Percentiles rank a stretch among this genome's conserved stretches.
phyloP scores from a whole-genome alignment of 2,329 filamentous ascomycete species.

The Cadophora sp. region DNA sequence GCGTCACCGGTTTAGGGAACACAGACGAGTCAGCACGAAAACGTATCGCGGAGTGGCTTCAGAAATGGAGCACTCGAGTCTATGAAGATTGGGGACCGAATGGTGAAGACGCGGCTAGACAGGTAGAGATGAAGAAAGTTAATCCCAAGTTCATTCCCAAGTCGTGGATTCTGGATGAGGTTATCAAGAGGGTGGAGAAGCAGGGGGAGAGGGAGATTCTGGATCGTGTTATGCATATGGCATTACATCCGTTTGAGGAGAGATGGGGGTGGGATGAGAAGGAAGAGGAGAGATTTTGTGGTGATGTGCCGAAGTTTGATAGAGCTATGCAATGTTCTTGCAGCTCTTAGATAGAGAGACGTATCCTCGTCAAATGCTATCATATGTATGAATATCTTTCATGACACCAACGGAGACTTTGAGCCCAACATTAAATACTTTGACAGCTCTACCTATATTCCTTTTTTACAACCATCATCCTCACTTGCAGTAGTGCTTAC shows the following conservation, averaged over 20 bases:
- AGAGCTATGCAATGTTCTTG: slow-evolving; percentile 94
- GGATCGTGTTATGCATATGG: slow-evolving; percentile 80
- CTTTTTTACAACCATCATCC: not conserved
- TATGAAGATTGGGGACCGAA: slow-evolving; percentile 76
- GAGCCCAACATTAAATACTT: not conserved
- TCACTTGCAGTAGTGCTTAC: not conserved
- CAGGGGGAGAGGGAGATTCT: slow-evolving; percentile 82
- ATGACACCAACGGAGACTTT: not conserved
- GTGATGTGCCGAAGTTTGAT: slow-evolving; percentile 80
- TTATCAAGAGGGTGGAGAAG: slow-evolving; percentile 89
- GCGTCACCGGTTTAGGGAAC: slow-evolving; percentile 60
- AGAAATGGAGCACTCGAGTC: slow-evolving; percentile 75
- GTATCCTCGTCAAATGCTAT: not conserved
- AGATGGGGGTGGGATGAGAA: slow-evolving; percentile 71
- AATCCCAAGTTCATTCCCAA: slow-evolving; percentile 95
- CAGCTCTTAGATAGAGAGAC: slow-evolving; percentile 67
- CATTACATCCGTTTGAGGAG: slow-evolving; percentile 84
- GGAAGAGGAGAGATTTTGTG: slow-evolving; percentile 83
- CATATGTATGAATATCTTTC: not conserved
- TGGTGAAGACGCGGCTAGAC: slow-evolving; percentile 65
- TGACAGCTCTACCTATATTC: not conserved
- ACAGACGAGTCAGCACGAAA: slow-evolving; percentile 69
- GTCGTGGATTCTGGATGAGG: slow-evolving; percentile 90
- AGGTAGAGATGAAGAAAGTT: slow-evolving; percentile 77
- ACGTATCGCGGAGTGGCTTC: slow-evolving; percentile 79